Evolutionary conservation across 2,329 filamentous ascomycete genomes (phyloP), one percentile per base, ranked within the genome.

Genomic region (Aspergillus udagawae): DNA sequence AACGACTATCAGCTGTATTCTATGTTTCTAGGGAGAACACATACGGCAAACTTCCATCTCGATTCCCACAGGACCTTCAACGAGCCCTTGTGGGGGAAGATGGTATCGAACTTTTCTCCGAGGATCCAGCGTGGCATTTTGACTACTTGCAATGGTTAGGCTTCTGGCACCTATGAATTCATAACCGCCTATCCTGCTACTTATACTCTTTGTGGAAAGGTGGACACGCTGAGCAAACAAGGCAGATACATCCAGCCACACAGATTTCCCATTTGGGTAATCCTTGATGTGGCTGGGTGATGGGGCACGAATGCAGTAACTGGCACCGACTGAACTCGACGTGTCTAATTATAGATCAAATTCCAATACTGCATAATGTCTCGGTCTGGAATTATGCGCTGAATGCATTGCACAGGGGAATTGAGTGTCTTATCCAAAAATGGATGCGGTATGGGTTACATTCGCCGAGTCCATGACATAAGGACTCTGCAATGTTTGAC

Each of bases 11-110:
- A 9, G 27, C 1, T 20, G 14, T 9, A 3, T 8, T 23, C 27
- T 9, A 10, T 27, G 38, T 4, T 35, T 17, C 28, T 4, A 28
- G 35, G 28, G 17, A 28, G 14, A 38, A 14, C 23, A 66, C 81
- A 56, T 74, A 87, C 85, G 4, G 86, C 86, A 63, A 82, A 77
- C 73, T 86, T 86, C 88, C 88, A 92, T 73, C 90, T 90, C 6
- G 85, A 89, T 74, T 90, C 86, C 88, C 89, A 92, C 28, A 89
- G 75, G 9, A 81, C 80, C 66, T 82, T 77, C 63, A 87, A 85
- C 25, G 82, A 82, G 35, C 79, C 76, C 63, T 86, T 83, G 66
- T 87, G 85, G 21, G 84, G 79, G 49, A 79, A 78, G 49, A 76
- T 69, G 32, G 77, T 74, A 55, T 79, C 68, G 63, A 81, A 79